Percentiles rank a stretch among this genome's conserved stretches.
These are phyloP conservation scores for Verticillium isaacii DNA, from an alignment of 2,329 filamentous ascomycete species.

Conservation along the genomic window DNA sequence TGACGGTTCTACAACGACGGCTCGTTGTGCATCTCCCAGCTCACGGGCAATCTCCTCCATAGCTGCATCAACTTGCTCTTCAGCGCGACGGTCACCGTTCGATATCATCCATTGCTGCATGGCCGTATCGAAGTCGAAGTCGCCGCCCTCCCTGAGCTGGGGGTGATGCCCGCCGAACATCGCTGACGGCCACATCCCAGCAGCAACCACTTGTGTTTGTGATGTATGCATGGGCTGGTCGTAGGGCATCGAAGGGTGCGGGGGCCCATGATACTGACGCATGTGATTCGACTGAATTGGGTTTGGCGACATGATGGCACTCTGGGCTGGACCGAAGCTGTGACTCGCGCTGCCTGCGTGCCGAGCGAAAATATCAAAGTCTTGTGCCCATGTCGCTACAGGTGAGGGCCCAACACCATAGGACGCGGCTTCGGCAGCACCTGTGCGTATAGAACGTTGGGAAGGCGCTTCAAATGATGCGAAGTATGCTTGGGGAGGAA, in stretches of 20 bases:
- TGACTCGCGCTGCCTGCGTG: background rate
- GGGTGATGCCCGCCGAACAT: background rate
- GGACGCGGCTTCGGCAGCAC: background rate
- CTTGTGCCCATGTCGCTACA: conserved; percentile 7
- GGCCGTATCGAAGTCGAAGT: conserved; percentile 30
- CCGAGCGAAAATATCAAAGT: conserved; percentile 3
- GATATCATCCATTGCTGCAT: conserved; percentile 35
- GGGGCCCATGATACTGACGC: conserved; percentile 3
- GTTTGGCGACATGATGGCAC: background rate
- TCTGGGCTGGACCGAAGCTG: background rate
- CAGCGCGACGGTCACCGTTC: conserved; percentile 22
- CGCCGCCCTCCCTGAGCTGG: background rate
- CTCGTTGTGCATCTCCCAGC: conserved; percentile 19
- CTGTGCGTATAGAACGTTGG: background rate
- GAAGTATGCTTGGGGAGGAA: background rate
- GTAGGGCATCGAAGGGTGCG: conserved; percentile 12
- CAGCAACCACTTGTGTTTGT: background rate
- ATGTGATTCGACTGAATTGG: conserved; percentile 1
- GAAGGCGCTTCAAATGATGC: background rate
- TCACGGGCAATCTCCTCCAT: conserved; percentile 39
- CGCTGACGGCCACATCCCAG: background rate
- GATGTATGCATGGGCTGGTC: conserved; percentile 10
- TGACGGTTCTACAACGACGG: background rate
- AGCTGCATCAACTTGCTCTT: conserved; percentile 32
- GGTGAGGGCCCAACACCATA: background rate